Base-by-base conservation (phyloP, 2,329 filamentous ascomycete genomes). In the Fusarium tricinctum region DNA sequence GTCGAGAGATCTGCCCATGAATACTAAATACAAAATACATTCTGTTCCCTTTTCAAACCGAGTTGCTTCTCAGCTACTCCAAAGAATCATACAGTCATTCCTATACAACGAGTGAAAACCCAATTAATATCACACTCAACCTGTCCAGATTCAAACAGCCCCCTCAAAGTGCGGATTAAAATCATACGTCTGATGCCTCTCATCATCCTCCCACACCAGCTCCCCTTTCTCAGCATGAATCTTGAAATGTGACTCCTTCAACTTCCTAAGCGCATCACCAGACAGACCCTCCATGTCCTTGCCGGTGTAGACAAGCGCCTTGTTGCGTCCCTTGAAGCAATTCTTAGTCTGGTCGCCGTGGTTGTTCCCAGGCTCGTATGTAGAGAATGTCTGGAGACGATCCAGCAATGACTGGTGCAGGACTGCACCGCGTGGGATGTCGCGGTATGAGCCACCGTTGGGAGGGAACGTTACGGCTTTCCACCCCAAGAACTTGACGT, bases 341-440 rank as follows among this genome's bases (percentile, higher is more conserved):
- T 62, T 4, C 5, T 35, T 17, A 1, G 71, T 75, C 17, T 33
- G 35, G 15, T 65, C 62, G 55, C 75, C 74, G 35, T 77, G 79
- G 63, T 81, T 79, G 58, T 81, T 64, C 78, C 9, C n/a, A 17
- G 0, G 80, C 76, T 9, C 54, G 53, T 62, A 81, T 79, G 0
- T 54, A 52, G 2, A 56, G 61, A 65, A 66, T 3, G 49, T 78
- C 66, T 19, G 78, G 73, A 81, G 69, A 20, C 79, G 73, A 71
- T 76, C 77, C 8, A 79, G 30, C 5, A 81, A 59, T 14, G 79
- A 81, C 48, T 78, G 77, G 35, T 82, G 81, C 0, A 82, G 58
- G 0, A 79, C 77, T 1, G 81, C 80, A 35, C 81, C 76, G 10
- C 60, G 66, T 0, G 80, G 80, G 15, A 82, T 81, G 33, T 82